These are phyloP conservation scores for Pestalotiopsis sp. DNA, from an alignment of 2,329 filamentous ascomycete genomes.

Conservation along the genomic window DNA sequence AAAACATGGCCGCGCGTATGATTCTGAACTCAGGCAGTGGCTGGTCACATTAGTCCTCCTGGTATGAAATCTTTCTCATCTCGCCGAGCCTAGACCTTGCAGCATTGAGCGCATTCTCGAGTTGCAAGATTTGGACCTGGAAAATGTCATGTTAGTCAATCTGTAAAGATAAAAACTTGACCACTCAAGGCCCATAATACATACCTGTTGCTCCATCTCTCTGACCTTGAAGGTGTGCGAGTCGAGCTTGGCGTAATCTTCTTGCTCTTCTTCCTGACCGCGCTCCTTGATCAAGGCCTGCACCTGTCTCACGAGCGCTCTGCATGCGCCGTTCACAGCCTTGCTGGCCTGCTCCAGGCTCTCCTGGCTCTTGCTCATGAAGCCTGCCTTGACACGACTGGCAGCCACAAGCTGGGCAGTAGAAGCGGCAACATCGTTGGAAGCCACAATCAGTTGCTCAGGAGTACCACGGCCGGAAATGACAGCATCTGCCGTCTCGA, in stretches of 20 bases:
- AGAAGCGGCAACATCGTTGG: slow-evolving; percentile 93
- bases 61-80: slow-evolving; percentile 97
- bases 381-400: slow-evolving; percentile 92
- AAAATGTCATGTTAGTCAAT: slow-evolving; percentile 19
- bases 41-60: slow-evolving; percentile 60
- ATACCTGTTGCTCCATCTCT: slow-evolving; percentile 99
- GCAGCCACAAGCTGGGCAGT: slow-evolving; percentile 96
- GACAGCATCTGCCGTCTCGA: slow-evolving; percentile 96
- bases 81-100: slow-evolving; percentile 86
- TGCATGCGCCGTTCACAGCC: slow-evolving; percentile 86
- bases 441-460: slow-evolving; percentile 96
- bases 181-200: slow-evolving; percentile 27
- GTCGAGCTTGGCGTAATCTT: slow-evolving; percentile 86
- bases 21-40: neutral
- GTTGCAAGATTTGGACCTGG: slow-evolving; percentile 93
- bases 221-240: slow-evolving; percentile 97
- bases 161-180: neutral
- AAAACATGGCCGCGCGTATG: neutral
- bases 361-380: slow-evolving; percentile 98
- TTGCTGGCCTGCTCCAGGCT: slow-evolving; percentile 87
- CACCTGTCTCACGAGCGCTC: slow-evolving; percentile 86
- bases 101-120: slow-evolving; percentile 81
- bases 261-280: slow-evolving; percentile 75
- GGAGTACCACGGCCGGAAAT: slow-evolving; percentile 89
- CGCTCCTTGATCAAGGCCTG: slow-evolving; percentile 91